Percentiles rank a stretch among this genome's conserved stretches.
Evolutionary conservation across 495 filamentous ascomycete genomes (phyloP).

Genomic region (Penicillium atrosanguineum): DNA sequence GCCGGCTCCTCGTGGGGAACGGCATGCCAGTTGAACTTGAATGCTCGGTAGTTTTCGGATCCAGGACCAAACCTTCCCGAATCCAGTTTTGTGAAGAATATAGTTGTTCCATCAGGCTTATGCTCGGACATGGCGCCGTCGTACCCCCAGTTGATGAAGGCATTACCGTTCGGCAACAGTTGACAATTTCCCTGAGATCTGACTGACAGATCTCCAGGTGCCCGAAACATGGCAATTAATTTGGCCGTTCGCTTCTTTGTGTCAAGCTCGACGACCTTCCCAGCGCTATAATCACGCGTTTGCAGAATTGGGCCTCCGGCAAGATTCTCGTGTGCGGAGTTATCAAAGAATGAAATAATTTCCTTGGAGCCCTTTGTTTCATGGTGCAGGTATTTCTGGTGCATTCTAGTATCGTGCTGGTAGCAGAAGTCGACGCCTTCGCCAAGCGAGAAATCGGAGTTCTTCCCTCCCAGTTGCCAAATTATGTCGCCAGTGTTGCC

Average conservation of each 20-base stretch:
- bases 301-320: slow-evolving; percentile 28
- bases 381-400: slow-evolving; percentile 32
- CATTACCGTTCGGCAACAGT: slow-evolving; percentile 46
- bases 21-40: slow-evolving; percentile 20
- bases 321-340: slow-evolving; percentile 28
- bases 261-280: slow-evolving; percentile 47
- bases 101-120: slow-evolving; percentile 36
- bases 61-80: slow-evolving; percentile 11
- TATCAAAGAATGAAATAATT: slow-evolving; percentile 45
- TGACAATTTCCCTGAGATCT: slow-evolving; percentile 55
- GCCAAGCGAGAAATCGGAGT: slow-evolving; percentile 25
- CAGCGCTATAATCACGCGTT: slow-evolving; percentile 33
- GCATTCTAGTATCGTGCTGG: slow-evolving; percentile 49
- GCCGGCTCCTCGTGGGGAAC: slow-evolving; percentile 17
- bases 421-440: slow-evolving; percentile 42
- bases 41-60: slow-evolving; percentile 19
- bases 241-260: slow-evolving; percentile 35
- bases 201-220: slow-evolving; percentile 38
- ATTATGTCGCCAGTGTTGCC: slow-evolving; percentile 49
- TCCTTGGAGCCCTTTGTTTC: slow-evolving; percentile 38
- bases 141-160: slow-evolving; percentile 51
- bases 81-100: slow-evolving; percentile 29
- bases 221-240: slow-evolving; percentile 24
- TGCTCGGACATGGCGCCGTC: slow-evolving; percentile 48
- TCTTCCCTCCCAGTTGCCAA: slow-evolving; percentile 47